Percentiles rank a stretch among this genome's conserved stretches.
phyloP scores from a whole-genome alignment of 1,284 basidiomycete genomes.

The Austroboletus novae-zelandiae region DNA sequence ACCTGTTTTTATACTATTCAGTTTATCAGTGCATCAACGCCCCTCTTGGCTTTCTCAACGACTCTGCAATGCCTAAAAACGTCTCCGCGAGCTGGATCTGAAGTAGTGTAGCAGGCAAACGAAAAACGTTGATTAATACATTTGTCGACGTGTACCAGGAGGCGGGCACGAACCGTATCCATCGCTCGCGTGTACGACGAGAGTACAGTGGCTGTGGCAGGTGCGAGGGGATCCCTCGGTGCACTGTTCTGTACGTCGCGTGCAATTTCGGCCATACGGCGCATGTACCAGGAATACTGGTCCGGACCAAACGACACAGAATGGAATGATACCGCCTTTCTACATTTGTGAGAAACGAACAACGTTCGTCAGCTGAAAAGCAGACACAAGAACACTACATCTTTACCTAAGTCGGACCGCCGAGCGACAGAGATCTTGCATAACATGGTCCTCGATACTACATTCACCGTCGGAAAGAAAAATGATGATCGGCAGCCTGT shows the following conservation, averaged over 20 bases:
- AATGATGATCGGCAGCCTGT: slow-evolving; percentile 57
- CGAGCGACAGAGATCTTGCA: slow-evolving; percentile 46
- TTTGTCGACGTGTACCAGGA: neutral
- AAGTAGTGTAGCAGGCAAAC: neutral
- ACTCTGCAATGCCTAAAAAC: slow-evolving; percentile 60
- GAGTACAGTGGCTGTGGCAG: slow-evolving; percentile 35
- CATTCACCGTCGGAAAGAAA: slow-evolving; percentile 64
- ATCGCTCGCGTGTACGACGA: slow-evolving; percentile 55
- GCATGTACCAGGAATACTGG: slow-evolving; percentile 34
- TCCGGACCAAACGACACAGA: slow-evolving; percentile 54
- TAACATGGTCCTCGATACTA: slow-evolving; percentile 35
- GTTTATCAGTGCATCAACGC: slow-evolving; percentile 37
- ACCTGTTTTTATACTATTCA: no score
- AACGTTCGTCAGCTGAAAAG: no score
- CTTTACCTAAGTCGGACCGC: slow-evolving; percentile 49
- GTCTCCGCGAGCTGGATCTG: slow-evolving; percentile 59
- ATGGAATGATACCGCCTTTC: slow-evolving; percentile 59
- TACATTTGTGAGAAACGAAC: slow-evolving; percentile 16
- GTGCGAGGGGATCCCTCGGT: slow-evolving; percentile 44
- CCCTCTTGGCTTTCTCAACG: slow-evolving; percentile 54
- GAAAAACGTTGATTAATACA: neutral
- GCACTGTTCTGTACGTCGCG: slow-evolving; percentile 46
- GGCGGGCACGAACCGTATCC: slow-evolving; percentile 43
- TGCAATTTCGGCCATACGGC: slow-evolving; percentile 54
- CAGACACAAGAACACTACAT: neutral